Conservation (phyloP, 129 eudicot species). For the Pseudognaphalium luteoalbum region DNA sequence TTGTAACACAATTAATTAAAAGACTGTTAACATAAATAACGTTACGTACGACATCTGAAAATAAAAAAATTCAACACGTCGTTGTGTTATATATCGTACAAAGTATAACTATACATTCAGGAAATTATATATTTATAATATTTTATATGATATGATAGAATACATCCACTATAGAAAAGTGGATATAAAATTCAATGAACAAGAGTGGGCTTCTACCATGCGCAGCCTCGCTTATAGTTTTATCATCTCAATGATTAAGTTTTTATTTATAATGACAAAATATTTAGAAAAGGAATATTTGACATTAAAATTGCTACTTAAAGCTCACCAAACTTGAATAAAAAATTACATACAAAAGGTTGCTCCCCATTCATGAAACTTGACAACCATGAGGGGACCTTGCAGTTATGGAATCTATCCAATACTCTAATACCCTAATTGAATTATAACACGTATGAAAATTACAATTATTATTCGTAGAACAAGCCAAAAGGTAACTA, state of each 20-base stretch:
- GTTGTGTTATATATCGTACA: too few species aligned
- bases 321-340: slow-evolving; percentile 33
- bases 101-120: too few species aligned
- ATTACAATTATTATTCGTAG: background rate
- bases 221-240: slow-evolving; percentile 25
- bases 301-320: slow-evolving; percentile 11
- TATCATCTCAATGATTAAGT: slow-evolving; percentile 23
- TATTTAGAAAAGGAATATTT: slow-evolving; percentile 32
- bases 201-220: slow-evolving; percentile 38
- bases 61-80: too few species aligned
- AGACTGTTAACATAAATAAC: too few species aligned
- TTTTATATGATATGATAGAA: too few species aligned
- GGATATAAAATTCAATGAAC: slow-evolving; percentile 23
- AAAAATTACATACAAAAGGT: slow-evolving; percentile 29
- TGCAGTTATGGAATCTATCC: slow-evolving; percentile 10
- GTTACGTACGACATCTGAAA: too few species aligned
- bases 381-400: slow-evolving; percentile 42
- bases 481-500: background rate
- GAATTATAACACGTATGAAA: slow-evolving; percentile 10
- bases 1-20: too few species aligned
- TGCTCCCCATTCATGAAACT: slow-evolving; percentile 64
- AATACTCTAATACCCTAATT: slow-evolving; percentile 15
- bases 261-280: slow-evolving; percentile 2
- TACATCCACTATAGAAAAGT: slow-evolving; percentile 23
- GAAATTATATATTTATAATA: too few species aligned